Evolutionary conservation across 2,329 filamentous ascomycete genomes (phyloP).

Genomic region (Paecilomyces sp.): DNA sequence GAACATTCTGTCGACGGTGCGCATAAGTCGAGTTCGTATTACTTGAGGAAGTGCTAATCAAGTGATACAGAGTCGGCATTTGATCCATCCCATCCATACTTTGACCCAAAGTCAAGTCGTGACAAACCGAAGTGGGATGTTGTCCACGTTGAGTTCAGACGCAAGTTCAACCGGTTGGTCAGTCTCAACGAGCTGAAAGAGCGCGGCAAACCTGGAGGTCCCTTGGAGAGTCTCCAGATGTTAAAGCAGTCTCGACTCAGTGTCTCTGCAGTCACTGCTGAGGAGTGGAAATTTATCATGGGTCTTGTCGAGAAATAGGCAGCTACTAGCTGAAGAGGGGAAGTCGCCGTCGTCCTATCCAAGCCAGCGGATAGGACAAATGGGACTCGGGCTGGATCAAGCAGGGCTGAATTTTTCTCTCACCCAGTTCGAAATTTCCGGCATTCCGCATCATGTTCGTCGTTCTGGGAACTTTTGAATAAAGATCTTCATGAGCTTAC

Average conservation of each 20-base stretch:
- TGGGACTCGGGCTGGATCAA: background rate
- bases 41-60: conserved; percentile 2
- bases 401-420: background rate
- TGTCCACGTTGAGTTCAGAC: conserved; percentile 80
- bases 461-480: background rate
- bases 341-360: background rate
- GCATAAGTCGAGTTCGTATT: conserved; percentile 25
- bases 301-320: conserved; percentile 29
- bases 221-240: conserved; percentile 71
- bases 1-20: conserved; percentile 74
- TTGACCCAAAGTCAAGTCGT: conserved; percentile 67
- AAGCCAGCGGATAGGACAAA: background rate
- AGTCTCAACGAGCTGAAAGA: conserved; percentile 64
- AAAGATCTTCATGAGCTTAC: too few relatives aligned
- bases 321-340: conserved; percentile 2
- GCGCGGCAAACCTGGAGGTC: conserved; percentile 48
- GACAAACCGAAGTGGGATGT: conserved; percentile 75
- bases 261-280: conserved; percentile 49
- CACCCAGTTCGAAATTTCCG: background rate
- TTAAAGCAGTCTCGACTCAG: conserved; percentile 76
- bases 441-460: background rate
- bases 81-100: conserved; percentile 68
- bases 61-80: conserved; percentile 56
- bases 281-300: conserved; percentile 45
- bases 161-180: conserved; percentile 69